phyloP scores from a whole-genome alignment of 768 basidiomycete species.

The Tricholoma sp. region DNA sequence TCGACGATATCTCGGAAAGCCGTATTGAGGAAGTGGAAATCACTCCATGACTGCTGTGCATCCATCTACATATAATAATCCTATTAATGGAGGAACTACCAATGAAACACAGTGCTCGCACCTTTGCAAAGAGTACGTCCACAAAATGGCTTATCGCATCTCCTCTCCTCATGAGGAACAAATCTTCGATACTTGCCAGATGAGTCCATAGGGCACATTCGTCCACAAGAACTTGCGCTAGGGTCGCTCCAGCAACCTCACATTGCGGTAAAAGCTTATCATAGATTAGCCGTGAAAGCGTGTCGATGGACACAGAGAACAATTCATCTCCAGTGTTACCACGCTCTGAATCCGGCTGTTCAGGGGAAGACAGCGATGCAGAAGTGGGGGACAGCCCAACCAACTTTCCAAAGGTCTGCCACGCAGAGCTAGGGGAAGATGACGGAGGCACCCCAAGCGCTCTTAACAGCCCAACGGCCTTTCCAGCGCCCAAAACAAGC shows the following conservation, averaged over 20 bases:
- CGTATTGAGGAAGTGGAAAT: conserved; percentile 81
- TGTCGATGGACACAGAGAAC: conserved; percentile 55
- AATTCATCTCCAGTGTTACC: conserved; percentile 16
- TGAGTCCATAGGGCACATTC: conserved; percentile 66
- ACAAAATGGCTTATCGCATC: conserved; percentile 72
- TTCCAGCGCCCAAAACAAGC: conserved; percentile 62
- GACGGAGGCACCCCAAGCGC: conserved; percentile 40
- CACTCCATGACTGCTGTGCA: conserved; percentile 62
- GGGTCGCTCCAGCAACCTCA: conserved; percentile 39
- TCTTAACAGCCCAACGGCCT: conserved; percentile 70
- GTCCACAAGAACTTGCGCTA: conserved; percentile 56
- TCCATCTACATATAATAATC: conserved; percentile 54
- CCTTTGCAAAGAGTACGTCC: conserved; percentile 72
- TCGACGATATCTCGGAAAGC: conserved; percentile 66
- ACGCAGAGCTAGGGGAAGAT: conserved; percentile 19
- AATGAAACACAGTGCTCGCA: conserved; percentile 20
- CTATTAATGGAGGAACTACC: not conserved
- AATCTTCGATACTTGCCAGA: conserved; percentile 56
- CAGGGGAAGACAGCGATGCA: not conserved
- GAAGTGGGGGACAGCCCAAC: conserved; percentile 23
- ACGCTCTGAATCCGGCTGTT: not conserved
- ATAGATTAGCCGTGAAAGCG: conserved; percentile 55
- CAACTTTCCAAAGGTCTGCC: conserved; percentile 40
- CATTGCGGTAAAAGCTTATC: conserved; percentile 60
- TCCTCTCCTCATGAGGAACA: conserved; percentile 75